Evolutionary conservation across 768 basidiomycete genomes (phyloP).

Genomic region (Daedalea quercina): DNA sequence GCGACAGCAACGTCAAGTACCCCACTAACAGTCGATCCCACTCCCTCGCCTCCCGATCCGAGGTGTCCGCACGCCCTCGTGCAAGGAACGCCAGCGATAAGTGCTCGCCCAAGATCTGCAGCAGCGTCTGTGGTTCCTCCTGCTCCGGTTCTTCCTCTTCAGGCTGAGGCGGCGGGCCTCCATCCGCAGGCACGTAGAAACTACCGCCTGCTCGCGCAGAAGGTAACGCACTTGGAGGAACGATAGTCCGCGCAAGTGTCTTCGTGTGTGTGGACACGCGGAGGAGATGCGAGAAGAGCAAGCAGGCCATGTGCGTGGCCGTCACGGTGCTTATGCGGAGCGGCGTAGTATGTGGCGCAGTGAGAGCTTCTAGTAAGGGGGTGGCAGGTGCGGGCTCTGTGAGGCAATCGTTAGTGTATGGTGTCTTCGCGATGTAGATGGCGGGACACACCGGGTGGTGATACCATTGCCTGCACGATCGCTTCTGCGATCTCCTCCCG

Average conservation of each 20-base stretch:
- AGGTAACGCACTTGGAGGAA: constrained; percentile 36
- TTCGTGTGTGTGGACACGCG: constrained; percentile 62
- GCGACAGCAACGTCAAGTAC: constrained; percentile 75
- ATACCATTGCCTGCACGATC: constrained; percentile 68
- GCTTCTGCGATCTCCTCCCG: constrained; percentile 65
- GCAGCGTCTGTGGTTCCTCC: constrained; percentile 65
- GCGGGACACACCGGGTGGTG: constrained; percentile 40
- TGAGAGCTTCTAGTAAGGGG: constrained; percentile 65
- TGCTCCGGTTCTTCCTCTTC: constrained; percentile 24
- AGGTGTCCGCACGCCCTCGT: constrained; percentile 58
- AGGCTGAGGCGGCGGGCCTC: constrained; percentile 27
- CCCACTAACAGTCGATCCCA: constrained; percentile 88
- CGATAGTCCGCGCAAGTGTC: constrained; percentile 54
- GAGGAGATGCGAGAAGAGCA: constrained; percentile 78
- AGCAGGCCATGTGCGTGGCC: constrained; percentile 65
- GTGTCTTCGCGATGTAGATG: too few species aligned
- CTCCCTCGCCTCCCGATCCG: constrained; percentile 69
- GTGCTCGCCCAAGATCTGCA: constrained; percentile 87
- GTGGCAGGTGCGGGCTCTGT: constrained; percentile 37
- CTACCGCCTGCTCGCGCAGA: constrained; percentile 24
- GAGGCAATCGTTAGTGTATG: too few species aligned
- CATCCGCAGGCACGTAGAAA: constrained; percentile 78
- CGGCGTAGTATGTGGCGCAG: constrained; percentile 52
- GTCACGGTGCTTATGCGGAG: constrained; percentile 51
- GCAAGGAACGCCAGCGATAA: constrained; percentile 81